phyloP scores from a whole-genome alignment of 495 filamentous ascomycete species.

The Copromyces sp. region DNA sequence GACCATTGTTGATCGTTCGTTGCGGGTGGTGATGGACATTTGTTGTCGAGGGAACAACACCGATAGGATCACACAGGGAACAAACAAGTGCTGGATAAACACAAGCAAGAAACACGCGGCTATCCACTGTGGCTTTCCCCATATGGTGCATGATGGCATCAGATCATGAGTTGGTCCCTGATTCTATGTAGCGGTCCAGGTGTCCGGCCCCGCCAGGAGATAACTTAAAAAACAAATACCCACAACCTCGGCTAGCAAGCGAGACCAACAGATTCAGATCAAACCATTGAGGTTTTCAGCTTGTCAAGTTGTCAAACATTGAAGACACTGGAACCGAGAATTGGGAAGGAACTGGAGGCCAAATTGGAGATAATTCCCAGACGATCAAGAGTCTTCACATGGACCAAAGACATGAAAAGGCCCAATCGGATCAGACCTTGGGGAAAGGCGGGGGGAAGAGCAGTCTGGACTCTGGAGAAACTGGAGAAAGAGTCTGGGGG shows the following conservation, averaged over 20 bases:
- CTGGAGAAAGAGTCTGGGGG: background rate
- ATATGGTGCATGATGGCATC: background rate
- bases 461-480: background rate
- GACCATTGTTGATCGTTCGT: background rate
- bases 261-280: slow-evolving; percentile 2
- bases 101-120: background rate
- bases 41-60: background rate
- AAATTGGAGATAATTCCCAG: background rate
- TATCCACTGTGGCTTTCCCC: background rate
- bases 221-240: background rate
- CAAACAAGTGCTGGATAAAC: background rate
- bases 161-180: background rate
- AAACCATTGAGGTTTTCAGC: slow-evolving; percentile 1
- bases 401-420: background rate
- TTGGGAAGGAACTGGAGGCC: background rate
- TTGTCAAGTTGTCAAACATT: background rate
- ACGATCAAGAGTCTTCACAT: background rate
- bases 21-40: background rate
- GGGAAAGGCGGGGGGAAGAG: background rate
- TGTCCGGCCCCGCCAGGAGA: too few relatives aligned
- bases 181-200: too few relatives aligned
- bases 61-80: background rate
- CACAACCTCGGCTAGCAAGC: background rate
- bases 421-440: background rate
- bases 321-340: background rate